Conservation (phyloP, 495 filamentous ascomycete genomes). For the Glutinoglossum americanum region DNA sequence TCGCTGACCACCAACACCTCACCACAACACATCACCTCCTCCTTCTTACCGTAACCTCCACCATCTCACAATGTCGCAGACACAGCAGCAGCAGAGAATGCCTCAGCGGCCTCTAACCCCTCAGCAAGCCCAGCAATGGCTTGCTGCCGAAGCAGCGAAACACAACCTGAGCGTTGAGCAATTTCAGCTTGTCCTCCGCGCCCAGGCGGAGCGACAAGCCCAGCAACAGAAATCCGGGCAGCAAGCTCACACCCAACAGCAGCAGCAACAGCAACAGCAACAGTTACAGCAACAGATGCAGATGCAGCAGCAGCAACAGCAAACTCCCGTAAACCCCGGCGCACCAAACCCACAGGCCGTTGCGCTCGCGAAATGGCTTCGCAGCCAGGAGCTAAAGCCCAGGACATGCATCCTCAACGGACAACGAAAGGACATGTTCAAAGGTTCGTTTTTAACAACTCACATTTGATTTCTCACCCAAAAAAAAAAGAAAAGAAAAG, state of each 20-base stretch:
- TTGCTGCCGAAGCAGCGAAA: conserved; percentile 49
- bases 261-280: conserved; percentile 20
- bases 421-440: conserved; percentile 96
- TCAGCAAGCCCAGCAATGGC: conserved; percentile 36
- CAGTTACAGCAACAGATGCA: conserved; percentile 23
- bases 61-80: background rate
- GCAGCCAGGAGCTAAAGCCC: conserved; percentile 65
- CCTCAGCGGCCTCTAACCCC: background rate
- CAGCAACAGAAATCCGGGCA: conserved; percentile 23
- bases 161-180: conserved; percentile 38
- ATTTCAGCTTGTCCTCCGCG: conserved; percentile 40
- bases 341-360: conserved; percentile 74
- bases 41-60: background rate
- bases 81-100: background rate
- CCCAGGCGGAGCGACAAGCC: conserved; percentile 26
- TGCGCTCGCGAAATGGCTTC: conserved; percentile 76
- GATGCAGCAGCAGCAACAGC: conserved; percentile 22
- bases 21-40: background rate
- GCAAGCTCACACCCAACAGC: conserved; percentile 20
- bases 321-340: conserved; percentile 40
- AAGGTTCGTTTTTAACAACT: conserved; percentile 29
- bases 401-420: conserved; percentile 87
- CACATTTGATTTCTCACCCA: background rate
- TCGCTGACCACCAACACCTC: background rate
- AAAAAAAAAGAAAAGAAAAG: too few relatives aligned